Conservation (phyloP, 1,284 basidiomycete genomes). For the Sanghuangporus weigelae region DNA sequence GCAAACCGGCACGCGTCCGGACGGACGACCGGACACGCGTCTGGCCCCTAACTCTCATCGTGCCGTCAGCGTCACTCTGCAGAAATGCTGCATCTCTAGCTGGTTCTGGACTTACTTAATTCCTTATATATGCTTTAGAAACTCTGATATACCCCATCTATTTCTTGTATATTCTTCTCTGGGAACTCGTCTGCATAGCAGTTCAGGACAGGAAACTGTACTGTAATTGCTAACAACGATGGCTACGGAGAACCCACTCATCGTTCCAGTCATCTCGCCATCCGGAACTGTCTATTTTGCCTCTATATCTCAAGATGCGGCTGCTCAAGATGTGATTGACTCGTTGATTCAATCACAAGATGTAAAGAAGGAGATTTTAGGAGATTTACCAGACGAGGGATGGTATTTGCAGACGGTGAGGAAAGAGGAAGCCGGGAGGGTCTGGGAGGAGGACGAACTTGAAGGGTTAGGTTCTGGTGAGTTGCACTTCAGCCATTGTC, state of each 20-base stretch:
- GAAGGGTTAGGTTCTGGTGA: slow-evolving; percentile 58
- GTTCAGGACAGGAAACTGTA: background rate
- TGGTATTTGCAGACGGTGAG: slow-evolving; percentile 68
- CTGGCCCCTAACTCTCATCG: background rate
- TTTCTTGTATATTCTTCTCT: background rate
- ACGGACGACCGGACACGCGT: background rate
- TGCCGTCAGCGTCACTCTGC: background rate
- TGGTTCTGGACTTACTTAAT: background rate
- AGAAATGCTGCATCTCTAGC: background rate
- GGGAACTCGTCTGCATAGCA: background rate
- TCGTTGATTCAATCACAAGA: slow-evolving; percentile 41
- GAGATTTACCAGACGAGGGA: slow-evolving; percentile 43
- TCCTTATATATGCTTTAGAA: background rate
- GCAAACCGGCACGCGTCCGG: background rate
- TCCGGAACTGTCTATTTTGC: slow-evolving; percentile 59
- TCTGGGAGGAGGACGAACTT: slow-evolving; percentile 69
- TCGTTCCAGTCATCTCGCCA: slow-evolving; percentile 56
- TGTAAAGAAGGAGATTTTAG: slow-evolving; percentile 49
- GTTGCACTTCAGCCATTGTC: slow-evolving; percentile 20
- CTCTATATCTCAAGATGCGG: slow-evolving; percentile 46
- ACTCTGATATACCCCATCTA: background rate
- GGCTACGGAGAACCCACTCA: slow-evolving; percentile 35
- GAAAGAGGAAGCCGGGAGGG: slow-evolving; percentile 48
- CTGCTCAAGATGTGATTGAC: slow-evolving; percentile 54
- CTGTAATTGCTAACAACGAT: slow-evolving; percentile 20